A percentile compares a stretch with the other conserved stretches of the same genome.
phyloP scores from a whole-genome alignment of 306 rosid species.

The Lablab purpureus region DNA sequence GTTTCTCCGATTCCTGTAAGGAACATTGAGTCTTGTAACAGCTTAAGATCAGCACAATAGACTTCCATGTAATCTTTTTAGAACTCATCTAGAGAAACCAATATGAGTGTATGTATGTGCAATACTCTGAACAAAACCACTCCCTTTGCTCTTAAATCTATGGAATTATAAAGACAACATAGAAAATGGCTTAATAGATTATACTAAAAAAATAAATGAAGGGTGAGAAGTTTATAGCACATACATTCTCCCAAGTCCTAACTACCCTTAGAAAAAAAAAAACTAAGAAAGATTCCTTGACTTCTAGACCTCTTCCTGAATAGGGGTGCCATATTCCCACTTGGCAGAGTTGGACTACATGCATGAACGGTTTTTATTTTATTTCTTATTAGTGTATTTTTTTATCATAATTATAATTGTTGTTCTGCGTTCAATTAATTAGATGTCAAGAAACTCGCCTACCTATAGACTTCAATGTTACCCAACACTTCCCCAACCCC shows the following conservation, averaged over 20 bases:
- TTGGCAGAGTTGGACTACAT: constrained; percentile 31
- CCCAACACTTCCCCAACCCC: constrained; percentile 34
- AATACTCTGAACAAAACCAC: constrained; percentile 38
- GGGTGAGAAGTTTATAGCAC: constrained; percentile 46
- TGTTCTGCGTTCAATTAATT: constrained; percentile 42
- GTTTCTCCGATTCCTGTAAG: constrained; percentile 44
- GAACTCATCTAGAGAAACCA: constrained; percentile 45
- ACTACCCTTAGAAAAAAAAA: constrained; percentile 46
- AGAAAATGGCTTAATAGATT: constrained; percentile 37
- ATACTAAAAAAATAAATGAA: constrained; percentile 39
- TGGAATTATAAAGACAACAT: constrained; percentile 34
- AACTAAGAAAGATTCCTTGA: constrained; percentile 49
- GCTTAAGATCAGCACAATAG: constrained; percentile 63
- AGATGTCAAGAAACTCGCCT: constrained; percentile 48
- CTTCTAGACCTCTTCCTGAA: constrained; percentile 53
- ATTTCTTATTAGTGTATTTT: constrained; percentile 19
- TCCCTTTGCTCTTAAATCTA: constrained; percentile 26
- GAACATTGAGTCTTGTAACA: constrained; percentile 59
- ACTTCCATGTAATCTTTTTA: constrained; percentile 76
- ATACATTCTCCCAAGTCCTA: constrained; percentile 52
- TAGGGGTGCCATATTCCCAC: constrained; percentile 27
- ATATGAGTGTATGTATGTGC: constrained; percentile 8
- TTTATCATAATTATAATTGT: neutral
- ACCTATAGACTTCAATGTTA: constrained; percentile 55
- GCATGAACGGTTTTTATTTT: constrained; percentile 48